Evolutionary conservation across 225 moss, liverwort and hornwort species (phyloP), one percentile per base, ranked within the genome.

Genomic region (Marchantia polymorpha): DNA sequence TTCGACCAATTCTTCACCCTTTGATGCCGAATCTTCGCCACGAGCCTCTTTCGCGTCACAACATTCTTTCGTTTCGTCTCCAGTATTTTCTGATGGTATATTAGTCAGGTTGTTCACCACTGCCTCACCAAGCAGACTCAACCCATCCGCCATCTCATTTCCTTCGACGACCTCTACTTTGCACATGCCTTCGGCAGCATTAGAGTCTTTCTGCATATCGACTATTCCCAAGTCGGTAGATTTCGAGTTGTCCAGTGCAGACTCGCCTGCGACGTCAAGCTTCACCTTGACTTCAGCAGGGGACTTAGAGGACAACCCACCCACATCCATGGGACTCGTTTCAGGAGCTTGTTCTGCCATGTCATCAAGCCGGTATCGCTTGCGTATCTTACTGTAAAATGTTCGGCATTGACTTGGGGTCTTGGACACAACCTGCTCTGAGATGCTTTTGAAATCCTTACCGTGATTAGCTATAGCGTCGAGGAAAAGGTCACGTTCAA

Each of bases 351-450:
- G 91, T 75, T 95, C 92, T 79, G 90, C 89, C 64, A 93, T 79
- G 79, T 88, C 91, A 80, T 99, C 95, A 77, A 99, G 91, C 56
- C 90, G 89, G 75, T 93, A 87, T 52, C 93, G 89, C 84, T 95
- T 99, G 31, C 99, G 92, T 22, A 85, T 90, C 87, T 99, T 99
- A 82, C 95, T 99, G 82, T 91, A 99, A 80, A 92, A 99, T 17
- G 90, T 89, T 83, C 91, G 92, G 82, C 99, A 99, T 71, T 99
- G 95, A 16, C 85, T 83, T 83, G 87, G 89, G 81, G 85, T 91
- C 83, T 95, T 99, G 47, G 93, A 85, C 54, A 90, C 89, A 78
- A 95, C 92, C 75, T 92, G 92, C 19, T 87, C 89, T 58, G 99
- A 88, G 73, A 99, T 99, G 52, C 78, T 89, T 81, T 92, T 89